Percentiles rank a stretch among this genome's conserved stretches.
These are phyloP conservation scores for Zymoseptoria ardabiliae DNA, from an alignment of 2,329 filamentous ascomycete genomes.

Conservation along the genomic window DNA sequence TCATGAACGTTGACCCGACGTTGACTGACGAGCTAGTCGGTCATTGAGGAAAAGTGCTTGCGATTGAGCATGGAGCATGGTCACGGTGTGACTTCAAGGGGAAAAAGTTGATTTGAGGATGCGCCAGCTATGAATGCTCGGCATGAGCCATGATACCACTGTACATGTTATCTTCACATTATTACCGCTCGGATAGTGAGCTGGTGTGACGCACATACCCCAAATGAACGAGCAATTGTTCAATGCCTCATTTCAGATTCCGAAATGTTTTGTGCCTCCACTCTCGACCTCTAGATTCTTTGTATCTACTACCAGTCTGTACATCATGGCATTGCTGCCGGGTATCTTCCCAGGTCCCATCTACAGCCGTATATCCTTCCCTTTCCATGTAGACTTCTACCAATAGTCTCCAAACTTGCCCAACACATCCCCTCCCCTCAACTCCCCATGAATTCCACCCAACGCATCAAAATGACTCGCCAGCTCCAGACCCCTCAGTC, in stretches of 20 bases:
- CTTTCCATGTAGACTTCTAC: not conserved
- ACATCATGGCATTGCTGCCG: constrained; percentile 4
- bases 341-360: constrained; percentile 1
- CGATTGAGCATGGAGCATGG: not conserved
- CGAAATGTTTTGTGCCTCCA: not conserved
- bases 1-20: not conserved
- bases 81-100: not conserved
- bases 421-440: constrained; percentile 38
- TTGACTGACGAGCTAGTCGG: not conserved
- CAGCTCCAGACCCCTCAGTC: constrained; percentile 47
- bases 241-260: not conserved
- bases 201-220: not conserved
- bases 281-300: not conserved
- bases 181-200: not conserved
- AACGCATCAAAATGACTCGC: constrained; percentile 49
- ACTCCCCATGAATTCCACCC: constrained; percentile 48
- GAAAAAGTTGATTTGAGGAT: not conserved
- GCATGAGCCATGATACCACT: not conserved
- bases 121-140: not conserved
- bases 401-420: constrained; percentile 34
- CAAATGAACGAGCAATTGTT: not conserved
- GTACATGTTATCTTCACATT: not conserved
- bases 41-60: not conserved
- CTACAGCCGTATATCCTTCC: not conserved
- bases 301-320: not conserved